These are phyloP conservation scores for Hymenoscyphus salicellus DNA, from an alignment of 2,329 filamentous ascomycete genomes.

Conservation along the genomic window DNA sequence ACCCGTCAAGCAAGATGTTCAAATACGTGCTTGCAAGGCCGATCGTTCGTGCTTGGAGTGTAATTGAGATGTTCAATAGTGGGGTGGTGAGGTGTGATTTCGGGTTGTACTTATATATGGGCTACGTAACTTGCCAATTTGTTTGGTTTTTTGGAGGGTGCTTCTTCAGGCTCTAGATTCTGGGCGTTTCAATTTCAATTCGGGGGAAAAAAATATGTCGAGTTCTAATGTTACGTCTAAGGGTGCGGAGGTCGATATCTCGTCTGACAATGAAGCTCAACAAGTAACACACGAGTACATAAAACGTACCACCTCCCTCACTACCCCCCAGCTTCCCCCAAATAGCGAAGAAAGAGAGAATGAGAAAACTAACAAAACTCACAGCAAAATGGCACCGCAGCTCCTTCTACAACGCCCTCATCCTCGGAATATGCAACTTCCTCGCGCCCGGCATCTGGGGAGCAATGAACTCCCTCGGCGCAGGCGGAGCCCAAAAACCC, in stretches of 20 bases:
- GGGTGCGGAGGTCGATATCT: not conserved
- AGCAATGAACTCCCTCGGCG: constrained; percentile 71
- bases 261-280: constrained; percentile 1
- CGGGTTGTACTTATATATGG: not conserved
- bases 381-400: constrained; percentile 62
- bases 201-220: not conserved
- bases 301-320: not conserved
- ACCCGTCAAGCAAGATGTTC: constrained; percentile 3
- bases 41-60: not conserved
- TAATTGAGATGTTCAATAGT: not conserved
- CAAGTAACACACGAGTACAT: constrained; percentile 2
- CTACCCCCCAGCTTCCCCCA: not conserved
- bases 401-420: constrained; percentile 69
- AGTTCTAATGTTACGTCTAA: not conserved
- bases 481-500: constrained; percentile 63
- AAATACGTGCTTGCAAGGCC: not conserved
- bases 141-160: not conserved
- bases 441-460: constrained; percentile 69
- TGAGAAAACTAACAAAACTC: not conserved
- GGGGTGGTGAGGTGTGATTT: not conserved
- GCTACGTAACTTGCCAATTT: not conserved
- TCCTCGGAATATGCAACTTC: constrained; percentile 69
- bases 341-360: not conserved
- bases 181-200: not conserved
- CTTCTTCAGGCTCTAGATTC: not conserved